phyloP scores from a whole-genome alignment of 805 yeast species.

The Candida berthetii region DNA sequence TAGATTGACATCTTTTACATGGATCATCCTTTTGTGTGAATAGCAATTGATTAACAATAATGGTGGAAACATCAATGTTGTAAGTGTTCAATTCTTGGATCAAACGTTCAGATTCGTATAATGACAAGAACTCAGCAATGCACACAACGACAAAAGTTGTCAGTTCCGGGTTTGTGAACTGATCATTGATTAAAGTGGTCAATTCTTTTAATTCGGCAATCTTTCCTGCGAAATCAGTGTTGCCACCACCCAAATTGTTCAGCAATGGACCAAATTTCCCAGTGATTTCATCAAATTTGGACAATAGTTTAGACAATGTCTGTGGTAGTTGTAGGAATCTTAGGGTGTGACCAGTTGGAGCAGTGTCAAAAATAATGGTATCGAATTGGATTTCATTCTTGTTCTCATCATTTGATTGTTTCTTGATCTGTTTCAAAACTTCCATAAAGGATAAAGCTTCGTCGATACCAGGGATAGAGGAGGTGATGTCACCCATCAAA shows the following conservation, averaged over 20 bases:
- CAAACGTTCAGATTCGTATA: constrained; percentile 96
- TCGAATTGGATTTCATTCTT: constrained; percentile 49
- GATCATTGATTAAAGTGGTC: constrained; percentile 85
- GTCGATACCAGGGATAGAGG: constrained; percentile 96
- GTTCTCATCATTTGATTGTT: constrained; percentile 40
- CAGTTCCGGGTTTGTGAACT: constrained; percentile 92
- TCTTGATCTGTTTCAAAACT: constrained; percentile 92
- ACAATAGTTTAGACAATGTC: constrained; percentile 80
- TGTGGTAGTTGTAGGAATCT: constrained; percentile 93
- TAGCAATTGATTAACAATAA: constrained; percentile 89
- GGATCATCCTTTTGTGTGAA: constrained; percentile 72
- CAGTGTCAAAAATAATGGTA: constrained; percentile 96
- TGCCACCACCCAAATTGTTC: constrained; percentile 67
- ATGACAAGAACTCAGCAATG: constrained; percentile 91
- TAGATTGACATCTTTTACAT: constrained; percentile 86
- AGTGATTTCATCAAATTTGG: constrained; percentile 81
- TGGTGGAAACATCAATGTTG: constrained; percentile 94
- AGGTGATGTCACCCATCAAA: constrained; percentile 86
- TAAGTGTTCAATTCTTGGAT: constrained; percentile 93
- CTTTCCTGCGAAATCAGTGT: constrained; percentile 68
- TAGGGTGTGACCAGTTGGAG: constrained; percentile 98
- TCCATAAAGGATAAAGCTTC: constrained; percentile 98
- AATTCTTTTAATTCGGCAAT: constrained; percentile 74
- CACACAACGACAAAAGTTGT: constrained; percentile 97
- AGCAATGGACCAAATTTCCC: constrained; percentile 89